phyloP scores from a whole-genome alignment of 73 alveolate species.

The Breviolum minutum region DNA sequence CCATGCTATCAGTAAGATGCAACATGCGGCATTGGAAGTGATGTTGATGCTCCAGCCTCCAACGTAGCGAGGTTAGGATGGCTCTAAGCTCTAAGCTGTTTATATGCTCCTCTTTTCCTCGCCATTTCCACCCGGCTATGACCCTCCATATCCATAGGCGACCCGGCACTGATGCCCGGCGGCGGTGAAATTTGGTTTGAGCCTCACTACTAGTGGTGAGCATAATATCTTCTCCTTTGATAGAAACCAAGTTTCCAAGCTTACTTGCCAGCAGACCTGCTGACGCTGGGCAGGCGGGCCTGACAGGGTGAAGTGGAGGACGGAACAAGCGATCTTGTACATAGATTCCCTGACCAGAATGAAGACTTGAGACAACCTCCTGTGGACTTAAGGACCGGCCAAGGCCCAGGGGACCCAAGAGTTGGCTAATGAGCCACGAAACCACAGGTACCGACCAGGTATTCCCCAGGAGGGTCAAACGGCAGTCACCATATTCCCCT shows the following conservation, averaged over 20 bases:
- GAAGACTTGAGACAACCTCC: not conserved
- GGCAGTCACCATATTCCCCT: not conserved
- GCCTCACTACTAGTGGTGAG: not conserved
- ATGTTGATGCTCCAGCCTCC: not conserved
- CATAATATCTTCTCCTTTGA: not conserved
- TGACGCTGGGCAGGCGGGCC: not conserved
- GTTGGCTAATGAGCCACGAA: not conserved
- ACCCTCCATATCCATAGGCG: not conserved
- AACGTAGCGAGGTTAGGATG: not conserved
- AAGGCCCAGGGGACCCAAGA: not conserved
- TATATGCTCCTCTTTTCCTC: not conserved
- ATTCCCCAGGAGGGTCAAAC: not conserved
- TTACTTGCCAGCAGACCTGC: not conserved
- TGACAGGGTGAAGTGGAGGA: not conserved
- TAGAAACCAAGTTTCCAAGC: not conserved
- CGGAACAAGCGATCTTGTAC: not conserved
- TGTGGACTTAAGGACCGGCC: not conserved
- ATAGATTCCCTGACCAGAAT: not conserved
- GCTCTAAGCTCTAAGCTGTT: not conserved
- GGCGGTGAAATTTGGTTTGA: not conserved
- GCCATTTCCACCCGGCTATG: not conserved
- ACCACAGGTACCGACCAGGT: not conserved
- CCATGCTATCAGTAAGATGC: not conserved
- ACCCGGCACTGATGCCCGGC: not conserved
- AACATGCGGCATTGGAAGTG: not conserved